Evolutionary conservation across 2,329 filamentous ascomycete genomes (phyloP).

Genomic region (Fusarium chuoi): DNA sequence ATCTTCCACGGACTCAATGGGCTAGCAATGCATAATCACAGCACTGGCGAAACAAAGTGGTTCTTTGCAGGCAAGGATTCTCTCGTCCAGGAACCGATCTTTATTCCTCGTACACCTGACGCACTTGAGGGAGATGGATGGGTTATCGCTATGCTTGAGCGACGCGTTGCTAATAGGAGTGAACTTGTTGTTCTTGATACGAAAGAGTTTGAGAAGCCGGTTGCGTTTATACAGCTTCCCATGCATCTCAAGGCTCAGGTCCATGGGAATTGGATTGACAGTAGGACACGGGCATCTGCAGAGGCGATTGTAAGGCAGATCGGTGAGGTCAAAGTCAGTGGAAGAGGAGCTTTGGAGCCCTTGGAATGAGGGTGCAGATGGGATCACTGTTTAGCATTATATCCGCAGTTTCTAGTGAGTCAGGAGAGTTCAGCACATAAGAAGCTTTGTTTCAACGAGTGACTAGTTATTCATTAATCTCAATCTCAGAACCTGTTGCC

Average conservation of each 20-base stretch:
- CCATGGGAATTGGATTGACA: constrained; percentile 18
- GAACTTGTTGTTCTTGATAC: constrained; percentile 24
- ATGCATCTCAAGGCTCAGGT: constrained; percentile 18
- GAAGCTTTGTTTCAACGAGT: no score
- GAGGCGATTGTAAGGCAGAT: background rate
- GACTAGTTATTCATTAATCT: no score
- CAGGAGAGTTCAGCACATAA: no score
- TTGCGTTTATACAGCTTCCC: constrained; percentile 17
- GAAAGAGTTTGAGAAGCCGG: constrained; percentile 2
- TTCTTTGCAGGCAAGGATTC: constrained; percentile 19
- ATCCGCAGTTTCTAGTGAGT: no score
- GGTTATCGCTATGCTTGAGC: constrained; percentile 5
- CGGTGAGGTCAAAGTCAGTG: background rate
- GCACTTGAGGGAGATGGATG: constrained; percentile 17
- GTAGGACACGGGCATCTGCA: background rate
- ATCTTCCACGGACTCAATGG: constrained; percentile 15
- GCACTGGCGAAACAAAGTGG: background rate
- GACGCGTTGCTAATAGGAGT: background rate
- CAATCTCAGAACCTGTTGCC: no score
- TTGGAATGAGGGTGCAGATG: background rate
- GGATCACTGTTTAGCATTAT: no score
- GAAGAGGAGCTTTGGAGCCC: background rate
- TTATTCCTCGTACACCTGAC: constrained; percentile 5
- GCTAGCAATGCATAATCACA: constrained; percentile 4
- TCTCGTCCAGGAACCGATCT: constrained; percentile 16